Evolutionary conservation across 768 basidiomycete species (phyloP).

Genomic region (Auricularia auricula-judae): DNA sequence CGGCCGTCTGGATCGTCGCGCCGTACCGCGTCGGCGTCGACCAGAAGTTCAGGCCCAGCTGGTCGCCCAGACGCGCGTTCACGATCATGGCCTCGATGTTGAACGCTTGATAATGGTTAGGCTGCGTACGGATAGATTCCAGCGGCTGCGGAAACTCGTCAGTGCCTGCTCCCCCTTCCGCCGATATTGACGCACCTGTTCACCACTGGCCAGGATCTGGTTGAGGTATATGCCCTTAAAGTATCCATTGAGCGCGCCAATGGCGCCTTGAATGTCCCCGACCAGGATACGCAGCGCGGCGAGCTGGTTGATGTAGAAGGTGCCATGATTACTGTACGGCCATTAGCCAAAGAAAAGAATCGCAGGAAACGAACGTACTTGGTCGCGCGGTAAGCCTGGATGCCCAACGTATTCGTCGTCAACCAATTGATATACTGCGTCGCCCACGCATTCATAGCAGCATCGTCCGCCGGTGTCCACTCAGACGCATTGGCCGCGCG

Average conservation of each 20-base stretch:
- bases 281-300: slow-evolving; percentile 44
- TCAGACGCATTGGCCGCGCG: slow-evolving; percentile 33
- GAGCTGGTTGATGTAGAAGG: slow-evolving; percentile 52
- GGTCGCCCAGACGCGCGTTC: slow-evolving; percentile 42
- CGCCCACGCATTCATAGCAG: slow-evolving; percentile 34
- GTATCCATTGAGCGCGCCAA: slow-evolving; percentile 33
- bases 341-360: not conserved
- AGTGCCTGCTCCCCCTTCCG: not conserved
- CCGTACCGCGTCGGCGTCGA: slow-evolving; percentile 33
- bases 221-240: slow-evolving; percentile 37
- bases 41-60: slow-evolving; percentile 41
- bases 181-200: slow-evolving; percentile 14
- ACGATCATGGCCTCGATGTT: slow-evolving; percentile 60
- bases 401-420: slow-evolving; percentile 32
- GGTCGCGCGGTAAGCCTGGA: slow-evolving; percentile 28
- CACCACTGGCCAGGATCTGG: slow-evolving; percentile 48
- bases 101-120: slow-evolving; percentile 58
- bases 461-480: slow-evolving; percentile 46
- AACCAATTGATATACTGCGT: slow-evolving; percentile 39
- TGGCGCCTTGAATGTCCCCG: slow-evolving; percentile 39
- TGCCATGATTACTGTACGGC: slow-evolving; percentile 47
- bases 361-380: slow-evolving; percentile 29
- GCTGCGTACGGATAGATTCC: slow-evolving; percentile 48
- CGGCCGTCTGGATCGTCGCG: slow-evolving; percentile 44
- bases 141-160: slow-evolving; percentile 32